Evolutionary conservation across 768 basidiomycete genomes (phyloP).

Genomic region (Multifurca ochricompacta): DNA sequence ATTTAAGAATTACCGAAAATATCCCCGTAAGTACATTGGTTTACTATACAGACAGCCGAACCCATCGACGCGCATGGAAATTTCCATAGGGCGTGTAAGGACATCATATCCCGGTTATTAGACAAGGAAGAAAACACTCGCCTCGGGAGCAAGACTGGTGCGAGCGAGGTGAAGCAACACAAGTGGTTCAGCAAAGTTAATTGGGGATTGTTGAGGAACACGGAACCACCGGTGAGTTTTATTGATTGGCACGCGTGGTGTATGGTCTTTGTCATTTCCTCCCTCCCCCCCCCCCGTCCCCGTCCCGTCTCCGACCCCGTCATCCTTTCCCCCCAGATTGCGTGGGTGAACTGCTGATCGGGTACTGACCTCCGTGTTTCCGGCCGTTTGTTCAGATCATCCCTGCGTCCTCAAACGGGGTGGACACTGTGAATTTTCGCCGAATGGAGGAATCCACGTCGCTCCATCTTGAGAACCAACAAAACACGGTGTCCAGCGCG

Average conservation of each 20-base stretch:
- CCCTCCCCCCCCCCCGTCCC: no score
- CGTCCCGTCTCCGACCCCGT: no score
- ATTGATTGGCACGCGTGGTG: background rate
- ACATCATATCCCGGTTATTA: conserved; percentile 76
- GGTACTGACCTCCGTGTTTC: background rate
- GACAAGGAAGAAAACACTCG: conserved; percentile 88
- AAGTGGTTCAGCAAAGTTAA: conserved; percentile 96
- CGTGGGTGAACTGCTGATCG: background rate
- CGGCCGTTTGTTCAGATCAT: conserved; percentile 53
- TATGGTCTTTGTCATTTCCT: no score
- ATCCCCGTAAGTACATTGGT: conserved; percentile 29
- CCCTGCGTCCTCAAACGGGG: conserved; percentile 66
- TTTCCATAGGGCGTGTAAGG: conserved; percentile 68
- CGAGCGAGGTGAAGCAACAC: conserved; percentile 97
- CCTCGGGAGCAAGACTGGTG: conserved; percentile 87
- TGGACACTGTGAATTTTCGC: conserved; percentile 86
- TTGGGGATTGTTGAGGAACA: conserved; percentile 93
- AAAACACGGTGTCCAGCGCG: conserved; percentile 28
- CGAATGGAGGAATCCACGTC: conserved; percentile 85
- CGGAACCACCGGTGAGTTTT: conserved; percentile 77
- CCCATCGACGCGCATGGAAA: conserved; percentile 8
- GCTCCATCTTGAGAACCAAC: conserved; percentile 66
- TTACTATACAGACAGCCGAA: background rate
- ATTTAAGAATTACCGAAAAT: conserved; percentile 84
- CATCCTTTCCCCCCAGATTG: background rate